Percentiles rank a stretch among this genome's conserved stretches.
Evolutionary conservation across 345 rosid species (phyloP).

Genomic region (Erodium maritimum): DNA sequence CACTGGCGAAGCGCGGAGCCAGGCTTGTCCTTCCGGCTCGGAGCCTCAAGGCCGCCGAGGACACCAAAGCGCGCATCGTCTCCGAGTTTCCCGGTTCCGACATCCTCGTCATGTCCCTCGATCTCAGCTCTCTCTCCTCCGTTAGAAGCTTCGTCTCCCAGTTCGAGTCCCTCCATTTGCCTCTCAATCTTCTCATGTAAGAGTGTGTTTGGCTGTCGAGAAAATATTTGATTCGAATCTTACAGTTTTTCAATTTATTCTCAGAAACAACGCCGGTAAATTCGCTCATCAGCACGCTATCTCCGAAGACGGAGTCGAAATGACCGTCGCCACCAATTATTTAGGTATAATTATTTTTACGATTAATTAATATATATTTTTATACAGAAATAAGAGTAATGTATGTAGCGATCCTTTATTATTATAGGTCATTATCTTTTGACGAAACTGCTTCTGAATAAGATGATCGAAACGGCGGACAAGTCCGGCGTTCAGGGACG

Average conservation of each 20-base stretch:
- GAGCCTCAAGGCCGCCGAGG: slow-evolving; percentile 75
- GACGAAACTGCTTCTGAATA: slow-evolving; percentile 55
- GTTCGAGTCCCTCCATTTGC: slow-evolving; percentile 57
- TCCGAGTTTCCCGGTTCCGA: slow-evolving; percentile 62
- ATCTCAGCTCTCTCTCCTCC: slow-evolving; percentile 78
- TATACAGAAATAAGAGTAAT: too few relatives aligned
- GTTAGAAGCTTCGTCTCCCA: slow-evolving; percentile 54
- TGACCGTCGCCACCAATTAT: slow-evolving; percentile 95
- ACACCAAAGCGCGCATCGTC: slow-evolving; percentile 54
- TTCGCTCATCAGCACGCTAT: slow-evolving; percentile 80
- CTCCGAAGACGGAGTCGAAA: slow-evolving; percentile 95
- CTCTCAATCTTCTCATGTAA: slow-evolving; percentile 90
- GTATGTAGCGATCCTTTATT: too few relatives aligned
- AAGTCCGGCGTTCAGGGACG: slow-evolving; percentile 58
- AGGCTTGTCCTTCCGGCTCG: slow-evolving; percentile 77
- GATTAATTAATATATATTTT: too few relatives aligned
- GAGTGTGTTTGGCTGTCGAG: slow-evolving; percentile 8
- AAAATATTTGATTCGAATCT: too few relatives aligned
- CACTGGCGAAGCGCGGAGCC: slow-evolving; percentile 64
- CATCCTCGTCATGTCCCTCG: slow-evolving; percentile 70
- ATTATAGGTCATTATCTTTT: slow-evolving; percentile 83
- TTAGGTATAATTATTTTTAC: too few relatives aligned
- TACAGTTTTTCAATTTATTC: too few relatives aligned
- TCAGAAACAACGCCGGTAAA: slow-evolving; percentile 95
- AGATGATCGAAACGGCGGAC: slow-evolving; percentile 66